phyloP scores from a whole-genome alignment of 1,139 yeast species.

The Pichia sp. region DNA sequence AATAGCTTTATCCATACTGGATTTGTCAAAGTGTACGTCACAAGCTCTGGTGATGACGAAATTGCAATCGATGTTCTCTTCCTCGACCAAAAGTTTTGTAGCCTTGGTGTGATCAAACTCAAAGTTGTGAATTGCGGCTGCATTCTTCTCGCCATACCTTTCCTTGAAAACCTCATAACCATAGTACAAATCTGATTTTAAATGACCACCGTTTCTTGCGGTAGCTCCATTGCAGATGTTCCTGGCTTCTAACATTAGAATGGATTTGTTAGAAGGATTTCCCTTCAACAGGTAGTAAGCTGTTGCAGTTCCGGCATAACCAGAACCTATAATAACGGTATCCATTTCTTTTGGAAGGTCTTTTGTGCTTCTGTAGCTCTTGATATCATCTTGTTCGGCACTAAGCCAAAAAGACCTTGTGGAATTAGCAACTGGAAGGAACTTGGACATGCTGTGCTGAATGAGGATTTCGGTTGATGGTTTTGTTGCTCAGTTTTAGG shows the following conservation, averaged over 20 bases:
- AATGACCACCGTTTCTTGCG: constrained; percentile 47
- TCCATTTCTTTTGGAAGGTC: constrained; percentile 25
- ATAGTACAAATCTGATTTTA: constrained; percentile 38
- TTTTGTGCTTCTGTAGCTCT: constrained; percentile 18
- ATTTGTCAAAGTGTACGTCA: constrained; percentile 34
- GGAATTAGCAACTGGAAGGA: constrained; percentile 14
- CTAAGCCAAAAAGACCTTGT: constrained; percentile 24
- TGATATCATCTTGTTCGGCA: constrained; percentile 23
- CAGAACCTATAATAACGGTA: constrained; percentile 38
- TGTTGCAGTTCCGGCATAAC: constrained; percentile 39
- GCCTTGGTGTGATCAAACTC: constrained; percentile 33
- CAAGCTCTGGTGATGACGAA: constrained; percentile 35
- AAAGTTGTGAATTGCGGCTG: constrained; percentile 35
- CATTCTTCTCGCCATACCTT: constrained; percentile 30
- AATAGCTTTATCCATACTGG: constrained; percentile 19
- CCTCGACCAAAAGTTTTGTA: constrained; percentile 32
- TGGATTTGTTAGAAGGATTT: constrained; percentile 19
- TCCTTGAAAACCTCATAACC: constrained; percentile 22
- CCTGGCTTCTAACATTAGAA: constrained; percentile 41
- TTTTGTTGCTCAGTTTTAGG: too few relatives aligned
- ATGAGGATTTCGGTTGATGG: too few relatives aligned
- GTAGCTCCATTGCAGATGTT: constrained; percentile 43
- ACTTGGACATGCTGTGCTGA: constrained; percentile 18
- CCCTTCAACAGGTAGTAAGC: constrained; percentile 34
- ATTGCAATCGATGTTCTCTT: constrained; percentile 38